Conservation (phyloP, 2,329 filamentous ascomycete species). For the Chaetomiaceae sp. region DNA sequence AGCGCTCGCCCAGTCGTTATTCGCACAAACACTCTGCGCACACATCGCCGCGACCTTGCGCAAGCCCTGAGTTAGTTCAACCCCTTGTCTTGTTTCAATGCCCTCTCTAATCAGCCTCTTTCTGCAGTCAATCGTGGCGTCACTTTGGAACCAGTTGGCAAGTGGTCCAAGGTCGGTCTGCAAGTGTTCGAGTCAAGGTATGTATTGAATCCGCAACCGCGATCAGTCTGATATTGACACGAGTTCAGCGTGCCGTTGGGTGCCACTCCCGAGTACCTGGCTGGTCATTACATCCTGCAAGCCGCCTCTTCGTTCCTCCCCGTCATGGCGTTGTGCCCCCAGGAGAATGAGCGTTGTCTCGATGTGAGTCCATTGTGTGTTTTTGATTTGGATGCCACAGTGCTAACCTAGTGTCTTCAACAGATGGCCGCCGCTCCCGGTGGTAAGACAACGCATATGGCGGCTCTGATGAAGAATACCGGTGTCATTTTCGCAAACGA, state of each 20-base stretch:
- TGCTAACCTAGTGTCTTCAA: background rate
- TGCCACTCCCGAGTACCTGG: constrained; percentile 95
- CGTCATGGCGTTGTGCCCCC: constrained; percentile 93
- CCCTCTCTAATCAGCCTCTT: background rate
- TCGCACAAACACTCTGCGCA: constrained; percentile 89
- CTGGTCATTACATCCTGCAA: constrained; percentile 96
- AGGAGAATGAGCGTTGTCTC: constrained; percentile 85
- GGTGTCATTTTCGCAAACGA: constrained; percentile 96
- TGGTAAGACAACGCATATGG: constrained; percentile 93
- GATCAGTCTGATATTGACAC: background rate
- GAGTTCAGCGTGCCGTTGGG: constrained; percentile 59
- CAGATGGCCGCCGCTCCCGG: constrained; percentile 91
- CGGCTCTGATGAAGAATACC: constrained; percentile 97
- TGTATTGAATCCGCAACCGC: constrained; percentile 35
- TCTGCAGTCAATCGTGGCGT: constrained; percentile 78
- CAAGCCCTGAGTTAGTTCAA: constrained; percentile 63
- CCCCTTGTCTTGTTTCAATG: background rate
- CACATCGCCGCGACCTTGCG: constrained; percentile 71
- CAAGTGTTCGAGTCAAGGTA: constrained; percentile 85
- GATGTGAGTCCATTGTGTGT: constrained; percentile 44
- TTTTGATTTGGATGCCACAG: no score
- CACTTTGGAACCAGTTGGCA: constrained; percentile 91
- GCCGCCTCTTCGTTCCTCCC: constrained; percentile 94
- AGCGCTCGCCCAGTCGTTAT: constrained; percentile 82
- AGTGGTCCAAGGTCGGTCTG: constrained; percentile 97